phyloP scores from a whole-genome alignment of 257 asterid genomes.

The Gentiana dahurica region DNA sequence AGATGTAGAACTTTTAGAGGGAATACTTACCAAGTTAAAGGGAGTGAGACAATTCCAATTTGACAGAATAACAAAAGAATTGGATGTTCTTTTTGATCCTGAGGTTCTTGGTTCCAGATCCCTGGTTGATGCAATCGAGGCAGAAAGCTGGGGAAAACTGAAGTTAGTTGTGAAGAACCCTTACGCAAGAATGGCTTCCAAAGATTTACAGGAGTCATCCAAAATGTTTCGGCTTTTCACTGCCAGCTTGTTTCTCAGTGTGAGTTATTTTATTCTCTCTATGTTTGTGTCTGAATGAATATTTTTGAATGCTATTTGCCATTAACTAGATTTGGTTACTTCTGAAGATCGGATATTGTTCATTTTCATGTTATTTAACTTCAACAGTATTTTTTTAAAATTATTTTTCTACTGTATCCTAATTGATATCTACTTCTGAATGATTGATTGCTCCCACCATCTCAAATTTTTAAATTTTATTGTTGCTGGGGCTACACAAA shows the following conservation, averaged over 20 bases:
- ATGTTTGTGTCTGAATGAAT: too few relatives aligned
- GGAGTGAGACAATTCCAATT: conserved; percentile 68
- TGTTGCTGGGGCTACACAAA: too few relatives aligned
- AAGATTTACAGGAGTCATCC: conserved; percentile 77
- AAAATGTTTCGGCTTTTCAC: conserved; percentile 78
- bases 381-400: too few relatives aligned
- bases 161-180: conserved; percentile 72
- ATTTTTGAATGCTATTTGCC: too few relatives aligned
- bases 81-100: conserved; percentile 83
- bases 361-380: too few relatives aligned
- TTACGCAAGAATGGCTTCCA: conserved; percentile 77
- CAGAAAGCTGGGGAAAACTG: conserved; percentile 55
- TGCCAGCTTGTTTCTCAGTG: conserved; percentile 80
- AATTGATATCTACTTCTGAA: too few relatives aligned
- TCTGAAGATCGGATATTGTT: too few relatives aligned
- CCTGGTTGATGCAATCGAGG: conserved; percentile 67
- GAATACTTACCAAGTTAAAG: conserved; percentile 46
- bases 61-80: conserved; percentile 40
- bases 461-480: too few relatives aligned
- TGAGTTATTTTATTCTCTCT: conserved; percentile 31
- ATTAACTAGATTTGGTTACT: too few relatives aligned
- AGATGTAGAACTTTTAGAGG: conserved; percentile 67
- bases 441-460: too few relatives aligned
- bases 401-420: too few relatives aligned
- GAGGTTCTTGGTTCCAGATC: conserved; percentile 85